Conservation (phyloP, 192 early-diverging fungal genomes). For the Linderina pennispora region DNA sequence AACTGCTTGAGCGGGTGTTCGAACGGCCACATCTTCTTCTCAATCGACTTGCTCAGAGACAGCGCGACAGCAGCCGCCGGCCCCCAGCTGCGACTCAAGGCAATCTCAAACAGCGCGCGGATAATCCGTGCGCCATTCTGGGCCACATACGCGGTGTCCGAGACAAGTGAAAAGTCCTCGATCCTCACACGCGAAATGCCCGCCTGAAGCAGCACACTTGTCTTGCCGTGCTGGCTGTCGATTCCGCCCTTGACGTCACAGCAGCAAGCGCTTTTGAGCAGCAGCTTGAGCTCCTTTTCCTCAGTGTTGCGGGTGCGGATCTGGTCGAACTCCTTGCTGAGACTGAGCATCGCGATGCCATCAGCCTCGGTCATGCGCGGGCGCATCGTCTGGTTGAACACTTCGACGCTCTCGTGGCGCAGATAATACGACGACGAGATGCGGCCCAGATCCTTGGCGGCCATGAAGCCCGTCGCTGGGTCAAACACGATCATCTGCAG, state of each 20-base stretch:
- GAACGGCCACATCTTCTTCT: slow-evolving; percentile 87
- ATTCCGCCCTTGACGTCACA: slow-evolving; percentile 84
- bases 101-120: slow-evolving; percentile 94
- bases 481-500: slow-evolving; percentile 95
- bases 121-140: slow-evolving; percentile 92
- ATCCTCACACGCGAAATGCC: slow-evolving; percentile 70
- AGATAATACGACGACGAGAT: slow-evolving; percentile 94
- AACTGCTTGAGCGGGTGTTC: slow-evolving; percentile 87
- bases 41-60: slow-evolving; percentile 81
- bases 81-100: slow-evolving; percentile 85
- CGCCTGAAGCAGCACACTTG: slow-evolving; percentile 90
- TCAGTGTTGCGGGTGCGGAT: slow-evolving; percentile 89
- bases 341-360: slow-evolving; percentile 79
- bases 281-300: slow-evolving; percentile 64
- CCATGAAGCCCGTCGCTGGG: slow-evolving; percentile 72
- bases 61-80: slow-evolving; percentile 70
- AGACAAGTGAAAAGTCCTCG: slow-evolving; percentile 92
- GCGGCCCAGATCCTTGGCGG: slow-evolving; percentile 86
- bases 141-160: slow-evolving; percentile 89
- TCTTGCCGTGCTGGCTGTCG: slow-evolving; percentile 83
- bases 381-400: slow-evolving; percentile 80
- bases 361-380: slow-evolving; percentile 93
- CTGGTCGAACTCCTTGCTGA: slow-evolving; percentile 91
- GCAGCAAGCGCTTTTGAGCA: slow-evolving; percentile 64
- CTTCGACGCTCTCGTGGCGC: slow-evolving; percentile 77